Conservation (phyloP, 208 protist genomes). For the Trypanosoma vivax region DNA sequence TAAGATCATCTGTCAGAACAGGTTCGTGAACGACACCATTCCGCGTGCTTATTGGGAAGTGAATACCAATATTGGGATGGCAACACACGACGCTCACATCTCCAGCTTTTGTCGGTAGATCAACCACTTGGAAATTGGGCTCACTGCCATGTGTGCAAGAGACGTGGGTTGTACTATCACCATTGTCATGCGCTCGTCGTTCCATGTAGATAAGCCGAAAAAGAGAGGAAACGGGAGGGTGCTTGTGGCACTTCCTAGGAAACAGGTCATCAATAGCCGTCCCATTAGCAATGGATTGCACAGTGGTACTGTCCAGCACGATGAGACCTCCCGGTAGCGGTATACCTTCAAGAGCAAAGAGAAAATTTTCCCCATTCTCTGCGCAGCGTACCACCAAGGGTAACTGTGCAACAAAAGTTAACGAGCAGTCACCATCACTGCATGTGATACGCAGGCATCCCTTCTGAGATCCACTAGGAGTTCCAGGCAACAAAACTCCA, state of each 20-base stretch:
- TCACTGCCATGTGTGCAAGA: no score
- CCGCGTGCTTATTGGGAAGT: slow-evolving; percentile 36
- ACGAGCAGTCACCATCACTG: not conserved
- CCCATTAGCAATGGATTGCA: slow-evolving; percentile 7
- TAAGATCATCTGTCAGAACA: slow-evolving; percentile 31
- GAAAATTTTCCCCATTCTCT: not conserved
- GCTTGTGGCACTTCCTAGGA: not conserved
- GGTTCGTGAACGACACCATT: slow-evolving; percentile 38
- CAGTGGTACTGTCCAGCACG: not conserved
- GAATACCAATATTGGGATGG: slow-evolving; percentile 34
- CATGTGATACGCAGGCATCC: slow-evolving; percentile 13
- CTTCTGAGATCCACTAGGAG: slow-evolving; percentile 3
- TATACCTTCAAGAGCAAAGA: slow-evolving; percentile 7
- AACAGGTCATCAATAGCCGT: slow-evolving; percentile 7
- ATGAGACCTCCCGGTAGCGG: not conserved
- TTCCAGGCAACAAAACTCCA: slow-evolving; percentile 7
- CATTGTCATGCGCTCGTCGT: no score
- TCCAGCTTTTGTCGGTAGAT: not conserved
- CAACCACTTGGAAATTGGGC: no score
- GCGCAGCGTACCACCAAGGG: not conserved
- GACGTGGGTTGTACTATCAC: no score
- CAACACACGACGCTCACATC: slow-evolving; percentile 33
- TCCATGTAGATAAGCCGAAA: not conserved
- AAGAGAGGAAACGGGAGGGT: slow-evolving; percentile 7
- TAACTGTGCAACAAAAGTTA: slow-evolving; percentile 1